Evolutionary conservation across 2,329 filamentous ascomycete species (phyloP).

Genomic region (Aspergillus sp.): DNA sequence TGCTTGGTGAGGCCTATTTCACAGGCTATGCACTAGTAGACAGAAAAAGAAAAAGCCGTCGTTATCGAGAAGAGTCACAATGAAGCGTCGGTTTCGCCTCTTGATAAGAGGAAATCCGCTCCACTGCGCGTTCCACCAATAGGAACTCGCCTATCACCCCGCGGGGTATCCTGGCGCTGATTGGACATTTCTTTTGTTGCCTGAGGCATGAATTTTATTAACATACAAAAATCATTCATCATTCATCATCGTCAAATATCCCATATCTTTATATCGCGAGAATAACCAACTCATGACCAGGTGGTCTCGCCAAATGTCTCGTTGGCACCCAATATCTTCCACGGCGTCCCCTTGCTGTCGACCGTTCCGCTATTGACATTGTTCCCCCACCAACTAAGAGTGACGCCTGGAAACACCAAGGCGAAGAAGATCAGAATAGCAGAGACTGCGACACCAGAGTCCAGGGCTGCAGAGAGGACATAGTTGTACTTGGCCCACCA

Average conservation of each 20-base stretch:
- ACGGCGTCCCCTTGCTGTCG: conserved; percentile 26
- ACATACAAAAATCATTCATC: neutral
- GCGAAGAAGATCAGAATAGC: conserved; percentile 34
- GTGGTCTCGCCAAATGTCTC: conserved; percentile 9
- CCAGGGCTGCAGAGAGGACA: conserved; percentile 31
- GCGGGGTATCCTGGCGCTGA: neutral
- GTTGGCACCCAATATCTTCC: conserved; percentile 9
- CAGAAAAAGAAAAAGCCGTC: too few relatives aligned
- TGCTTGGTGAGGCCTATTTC: too few relatives aligned
- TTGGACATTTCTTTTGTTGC: neutral
- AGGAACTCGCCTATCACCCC: neutral
- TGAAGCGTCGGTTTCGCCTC: too few relatives aligned
- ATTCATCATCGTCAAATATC: neutral
- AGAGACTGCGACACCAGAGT: conserved; percentile 29
- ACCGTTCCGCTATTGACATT: conserved; percentile 25
- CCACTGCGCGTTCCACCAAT: neutral
- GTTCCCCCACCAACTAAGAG: conserved; percentile 31
- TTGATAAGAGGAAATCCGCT: neutral
- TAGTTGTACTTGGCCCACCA: conserved; percentile 27
- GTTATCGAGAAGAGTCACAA: too few relatives aligned
- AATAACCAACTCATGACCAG: conserved; percentile 4
- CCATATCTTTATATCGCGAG: neutral
- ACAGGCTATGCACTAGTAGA: too few relatives aligned
- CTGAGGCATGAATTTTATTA: neutral
- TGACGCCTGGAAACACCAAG: conserved; percentile 27